Conservation (phyloP, 371 early-diverging fungal genomes). For the Smittium mucronatum region DNA sequence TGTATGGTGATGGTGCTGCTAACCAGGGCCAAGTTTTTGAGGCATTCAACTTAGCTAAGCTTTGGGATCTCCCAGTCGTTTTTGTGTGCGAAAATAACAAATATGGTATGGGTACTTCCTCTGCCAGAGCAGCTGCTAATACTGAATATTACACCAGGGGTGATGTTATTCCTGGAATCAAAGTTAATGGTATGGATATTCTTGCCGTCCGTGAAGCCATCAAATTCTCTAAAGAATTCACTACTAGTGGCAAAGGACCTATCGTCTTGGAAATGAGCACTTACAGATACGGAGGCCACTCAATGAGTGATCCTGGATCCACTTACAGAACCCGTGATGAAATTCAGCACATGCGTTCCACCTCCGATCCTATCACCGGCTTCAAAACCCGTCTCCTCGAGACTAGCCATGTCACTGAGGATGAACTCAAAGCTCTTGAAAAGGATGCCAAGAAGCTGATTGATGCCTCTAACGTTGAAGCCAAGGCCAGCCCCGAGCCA, state of each 20-base stretch:
- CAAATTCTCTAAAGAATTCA: constrained; percentile 73
- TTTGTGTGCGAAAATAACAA: constrained; percentile 99
- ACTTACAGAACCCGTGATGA: constrained; percentile 97
- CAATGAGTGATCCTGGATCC: constrained; percentile 98
- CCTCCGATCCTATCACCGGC: constrained; percentile 85
- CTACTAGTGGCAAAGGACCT: constrained; percentile 79
- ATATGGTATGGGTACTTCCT: constrained; percentile 98
- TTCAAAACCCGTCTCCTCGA: constrained; percentile 70
- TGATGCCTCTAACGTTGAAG: constrained; percentile 71
- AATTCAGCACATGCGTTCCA: constrained; percentile 91
- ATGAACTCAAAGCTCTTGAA: constrained; percentile 83
- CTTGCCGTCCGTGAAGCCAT: constrained; percentile 82
- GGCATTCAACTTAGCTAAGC: constrained; percentile 98
- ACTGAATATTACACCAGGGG: constrained; percentile 93
- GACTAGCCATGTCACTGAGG: constrained; percentile 57
- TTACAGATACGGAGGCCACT: constrained; percentile 99
- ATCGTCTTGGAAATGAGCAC: constrained; percentile 94
- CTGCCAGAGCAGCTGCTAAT: constrained; percentile 78
- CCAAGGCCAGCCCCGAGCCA: constrained; percentile 79
- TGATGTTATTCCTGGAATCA: constrained; percentile 92
- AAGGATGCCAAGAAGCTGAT: constrained; percentile 74
- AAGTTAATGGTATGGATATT: constrained; percentile 91
- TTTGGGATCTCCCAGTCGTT: constrained; percentile 93
- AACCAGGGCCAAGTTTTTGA: constrained; percentile 99
- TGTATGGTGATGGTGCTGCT: constrained; percentile 99